Base-by-base conservation (phyloP, 1,284 basidiomycete species). In the Sanghuangporus weigelae region DNA sequence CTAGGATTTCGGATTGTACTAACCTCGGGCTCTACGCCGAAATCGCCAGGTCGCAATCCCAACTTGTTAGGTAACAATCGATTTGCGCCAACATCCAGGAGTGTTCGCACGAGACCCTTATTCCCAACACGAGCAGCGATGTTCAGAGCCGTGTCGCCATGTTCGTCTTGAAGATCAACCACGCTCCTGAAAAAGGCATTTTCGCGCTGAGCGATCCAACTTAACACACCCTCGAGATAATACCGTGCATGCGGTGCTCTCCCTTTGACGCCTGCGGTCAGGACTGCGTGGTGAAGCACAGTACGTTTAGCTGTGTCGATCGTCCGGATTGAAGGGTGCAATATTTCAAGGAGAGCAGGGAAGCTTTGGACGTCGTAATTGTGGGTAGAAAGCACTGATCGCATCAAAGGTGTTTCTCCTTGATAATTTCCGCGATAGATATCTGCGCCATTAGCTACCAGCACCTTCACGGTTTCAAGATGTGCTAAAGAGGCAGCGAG, bases 91-190 rank as follows among this genome's bases (percentile, higher is more conserved):
- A 95, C 93, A 70, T 98, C 96, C 65, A 99, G 72, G 65, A 99
- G 77, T 26, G 94, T 90, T 69, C 90, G 82, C 19, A 98, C 94
- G 67, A 99, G 77, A 67, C 90, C 88, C 65, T 90, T 84, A 74
- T 96, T 98, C 2, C 97, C 97, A 0, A 98, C 89, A 58, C 97
- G 80, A 0, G 97, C 96, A 12, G 96, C 94, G 68, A 98, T 93
- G 75, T 96, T 97, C 68, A 99, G 75, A 4, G 95, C 93, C 0
- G 97, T 98, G 73, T 99, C 97, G 0, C 97, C 97, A 73, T 98
- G 90, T 67, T 94, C 88, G 73, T 99, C 97, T 75, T 96, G 94
- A 46, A 97, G 80, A 75, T 99, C 94, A 14, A 99, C 86, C 46
- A 98, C 77, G 8, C 84, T 87, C 70, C 84, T 83, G 72, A 96